Conservation (phyloP, 305 asterid species). For the Fraxinus platypoda region DNA sequence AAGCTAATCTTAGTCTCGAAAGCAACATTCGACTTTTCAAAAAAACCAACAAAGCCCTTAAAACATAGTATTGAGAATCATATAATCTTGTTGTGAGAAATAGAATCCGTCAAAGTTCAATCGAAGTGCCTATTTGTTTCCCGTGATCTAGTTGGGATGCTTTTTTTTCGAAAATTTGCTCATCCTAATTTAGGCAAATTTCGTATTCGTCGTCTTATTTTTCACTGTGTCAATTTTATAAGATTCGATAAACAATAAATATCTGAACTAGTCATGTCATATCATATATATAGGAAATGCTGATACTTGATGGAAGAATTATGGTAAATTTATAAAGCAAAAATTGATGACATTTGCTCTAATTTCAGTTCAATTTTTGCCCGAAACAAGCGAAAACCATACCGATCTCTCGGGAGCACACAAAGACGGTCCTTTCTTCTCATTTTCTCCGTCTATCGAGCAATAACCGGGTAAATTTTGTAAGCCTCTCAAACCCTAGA, state of each 20-base stretch:
- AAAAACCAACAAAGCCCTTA: neutral
- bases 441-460: neutral
- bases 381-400: neutral
- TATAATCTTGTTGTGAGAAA: neutral
- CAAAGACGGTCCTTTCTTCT: neutral
- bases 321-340: neutral
- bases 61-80: neutral
- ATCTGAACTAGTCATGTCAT: neutral
- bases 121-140: neutral
- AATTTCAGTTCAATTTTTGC: neutral
- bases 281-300: no score
- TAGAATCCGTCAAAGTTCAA: neutral
- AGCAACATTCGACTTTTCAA: no score
- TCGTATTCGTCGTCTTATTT: neutral
- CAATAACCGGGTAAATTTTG: conserved; percentile 23
- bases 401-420: neutral
- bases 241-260: no score
- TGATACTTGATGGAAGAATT: no score
- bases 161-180: neutral
- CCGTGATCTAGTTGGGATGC: neutral
- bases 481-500: conserved; percentile 37
- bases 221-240: neutral
- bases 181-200: neutral
- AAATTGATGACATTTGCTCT: neutral
- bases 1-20: no score